Evolutionary conservation across 2,329 filamentous ascomycete genomes (phyloP).

Genomic region (Didymella lethalis): DNA sequence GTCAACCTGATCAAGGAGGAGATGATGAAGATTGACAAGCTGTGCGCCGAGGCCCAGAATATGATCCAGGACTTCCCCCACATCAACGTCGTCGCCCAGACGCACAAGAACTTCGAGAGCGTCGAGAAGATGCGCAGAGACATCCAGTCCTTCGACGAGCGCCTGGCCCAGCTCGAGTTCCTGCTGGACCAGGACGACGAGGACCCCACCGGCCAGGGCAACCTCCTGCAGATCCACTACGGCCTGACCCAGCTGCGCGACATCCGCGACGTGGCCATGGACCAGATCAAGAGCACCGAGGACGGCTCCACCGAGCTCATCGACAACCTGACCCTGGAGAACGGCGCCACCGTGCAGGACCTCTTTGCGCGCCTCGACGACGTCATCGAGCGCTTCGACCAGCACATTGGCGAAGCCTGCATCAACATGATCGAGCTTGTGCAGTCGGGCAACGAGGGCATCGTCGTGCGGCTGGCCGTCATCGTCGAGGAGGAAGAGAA

Average conservation of each 20-base stretch:
- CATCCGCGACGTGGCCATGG: constrained; percentile 94
- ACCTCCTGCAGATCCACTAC: constrained; percentile 88
- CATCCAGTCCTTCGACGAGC: constrained; percentile 83
- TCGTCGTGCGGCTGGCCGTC: constrained; percentile 90
- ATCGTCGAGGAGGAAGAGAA: constrained; percentile 96
- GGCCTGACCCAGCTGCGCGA: constrained; percentile 90
- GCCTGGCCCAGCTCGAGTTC: constrained; percentile 76
- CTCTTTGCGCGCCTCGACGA: constrained; percentile 88
- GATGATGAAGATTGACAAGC: constrained; percentile 97
- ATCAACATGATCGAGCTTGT: constrained; percentile 90
- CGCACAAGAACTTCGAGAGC: constrained; percentile 94
- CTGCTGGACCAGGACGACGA: constrained; percentile 85
- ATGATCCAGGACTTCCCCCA: constrained; percentile 97
- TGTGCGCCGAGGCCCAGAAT: constrained; percentile 95
- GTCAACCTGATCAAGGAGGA: constrained; percentile 95
- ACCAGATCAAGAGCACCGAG: constrained; percentile 82
- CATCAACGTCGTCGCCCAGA: constrained; percentile 90
- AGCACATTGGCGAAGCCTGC: constrained; percentile 87
- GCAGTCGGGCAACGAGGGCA: constrained; percentile 82
- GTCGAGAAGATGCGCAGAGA: constrained; percentile 93
- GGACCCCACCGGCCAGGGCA: constrained; percentile 89
- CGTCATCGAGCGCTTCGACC: constrained; percentile 93
- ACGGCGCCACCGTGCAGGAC: constrained; percentile 79
- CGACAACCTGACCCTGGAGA: constrained; percentile 69
- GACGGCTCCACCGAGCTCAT: constrained; percentile 98